Conservation (phyloP, 2,329 filamentous ascomycete genomes). For the Paraphaeosphaeria sporulosa region DNA sequence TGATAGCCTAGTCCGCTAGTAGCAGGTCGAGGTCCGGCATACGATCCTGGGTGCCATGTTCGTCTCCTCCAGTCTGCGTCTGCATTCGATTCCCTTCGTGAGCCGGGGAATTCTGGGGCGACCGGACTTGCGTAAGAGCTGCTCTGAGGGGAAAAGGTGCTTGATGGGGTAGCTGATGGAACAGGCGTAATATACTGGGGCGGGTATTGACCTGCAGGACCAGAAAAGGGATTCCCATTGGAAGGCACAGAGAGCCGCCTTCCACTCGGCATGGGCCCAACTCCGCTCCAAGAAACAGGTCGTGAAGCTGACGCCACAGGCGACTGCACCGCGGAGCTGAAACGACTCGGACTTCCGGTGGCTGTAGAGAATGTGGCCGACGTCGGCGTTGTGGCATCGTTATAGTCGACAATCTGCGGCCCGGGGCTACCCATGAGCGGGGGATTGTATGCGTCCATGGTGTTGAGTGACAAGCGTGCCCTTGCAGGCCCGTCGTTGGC, state of each 20-base stretch:
- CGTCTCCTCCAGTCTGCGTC: slow-evolving; percentile 83
- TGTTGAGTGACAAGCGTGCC: slow-evolving; percentile 61
- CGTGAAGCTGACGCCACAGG: slow-evolving; percentile 74
- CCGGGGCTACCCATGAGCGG: slow-evolving; percentile 69
- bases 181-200: slow-evolving; percentile 64
- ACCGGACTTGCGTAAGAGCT: slow-evolving; percentile 73
- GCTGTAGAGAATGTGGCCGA: slow-evolving; percentile 82
- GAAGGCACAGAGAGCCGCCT: slow-evolving; percentile 86
- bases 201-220: slow-evolving; percentile 66
- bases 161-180: slow-evolving; percentile 63
- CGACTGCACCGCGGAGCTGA: slow-evolving; percentile 73
- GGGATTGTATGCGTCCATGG: slow-evolving; percentile 69
- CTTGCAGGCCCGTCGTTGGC: slow-evolving; percentile 70
- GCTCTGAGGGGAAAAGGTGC: slow-evolving; percentile 63
- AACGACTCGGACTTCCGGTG: slow-evolving; percentile 75
- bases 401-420: slow-evolving; percentile 69
- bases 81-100: slow-evolving; percentile 71
- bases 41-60: slow-evolving; percentile 88
- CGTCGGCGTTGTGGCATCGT: slow-evolving; percentile 81
- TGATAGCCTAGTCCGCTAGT: slow-evolving; percentile 80
- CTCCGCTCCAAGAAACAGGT: slow-evolving; percentile 75
- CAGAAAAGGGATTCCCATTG: slow-evolving; percentile 75
- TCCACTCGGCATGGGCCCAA: slow-evolving; percentile 64
- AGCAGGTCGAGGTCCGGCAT: slow-evolving; percentile 65
- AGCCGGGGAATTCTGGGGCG: slow-evolving; percentile 67